Base-by-base conservation (phyloP, 164 flowering plant species). In the Berberis thunbergii region DNA sequence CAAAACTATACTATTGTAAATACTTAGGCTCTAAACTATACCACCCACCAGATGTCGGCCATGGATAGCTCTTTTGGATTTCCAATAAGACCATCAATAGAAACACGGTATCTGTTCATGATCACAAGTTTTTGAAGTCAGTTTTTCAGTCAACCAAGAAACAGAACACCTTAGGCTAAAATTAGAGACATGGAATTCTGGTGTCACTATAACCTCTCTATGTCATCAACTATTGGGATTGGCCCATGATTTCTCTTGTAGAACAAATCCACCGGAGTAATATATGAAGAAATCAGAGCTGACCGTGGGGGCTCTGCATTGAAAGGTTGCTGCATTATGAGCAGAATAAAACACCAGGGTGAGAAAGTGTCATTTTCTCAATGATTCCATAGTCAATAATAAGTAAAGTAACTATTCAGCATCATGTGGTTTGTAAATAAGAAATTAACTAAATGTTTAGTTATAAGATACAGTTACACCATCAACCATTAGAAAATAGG, bases 201-300 rank as follows among this genome's bases (percentile, higher is more conserved):
- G 43, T 57, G 6, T 63, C 38, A 42, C 49, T 57, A 63, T 54
- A 13, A 91, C 99, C 89, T 87, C 61, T 89, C 84, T 12, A 91
- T 70, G 69, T 95, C 97, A 70, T 95, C 97, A 55, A 89, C 91
- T 4, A 88, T 46, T 1, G 97, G 99, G 52, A 94, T 87, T 38
- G 99, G 99, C 6, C 99, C 99, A 79, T 95, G 99, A 66, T 89
- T 95, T 75, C 99, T 84, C 84, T 95, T 95, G 80, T 89, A 91
- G 78, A 91, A 95, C 60, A 85, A 79, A 75, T 91, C 96, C 59
- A 86, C 88, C 41, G 99, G 97, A 72, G 99, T 95, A 42, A 94
- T 80, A 73, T 91, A 94, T 43, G 97, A 91, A 7, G 79, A 65
- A 66, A 83, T n/a, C 80, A 94, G 74, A 42, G 79, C 87, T 1